Conservation (phyloP, 1,284 basidiomycete genomes). For the Psilocybe mexicana region DNA sequence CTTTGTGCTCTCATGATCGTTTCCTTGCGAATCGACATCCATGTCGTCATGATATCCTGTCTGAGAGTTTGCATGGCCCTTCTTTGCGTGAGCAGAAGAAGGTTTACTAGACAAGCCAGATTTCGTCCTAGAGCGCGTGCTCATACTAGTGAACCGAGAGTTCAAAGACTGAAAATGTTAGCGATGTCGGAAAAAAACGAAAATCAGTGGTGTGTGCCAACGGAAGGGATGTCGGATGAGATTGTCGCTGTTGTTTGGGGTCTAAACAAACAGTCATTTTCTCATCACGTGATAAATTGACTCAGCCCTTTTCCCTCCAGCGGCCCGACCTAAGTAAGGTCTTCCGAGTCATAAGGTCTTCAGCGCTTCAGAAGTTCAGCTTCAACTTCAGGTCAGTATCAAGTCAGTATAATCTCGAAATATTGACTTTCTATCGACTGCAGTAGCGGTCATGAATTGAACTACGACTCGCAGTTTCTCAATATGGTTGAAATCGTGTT, state of each 20-base stretch:
- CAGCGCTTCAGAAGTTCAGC: too few species aligned
- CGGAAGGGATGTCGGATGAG: neutral
- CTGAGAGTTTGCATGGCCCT: neutral
- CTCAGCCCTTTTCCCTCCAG: too few species aligned
- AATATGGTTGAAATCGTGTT: too few species aligned
- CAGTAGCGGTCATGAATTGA: too few species aligned
- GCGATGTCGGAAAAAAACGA: conserved; percentile 4
- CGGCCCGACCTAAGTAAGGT: too few species aligned
- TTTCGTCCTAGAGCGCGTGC: conserved; percentile 45
- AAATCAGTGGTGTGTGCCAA: neutral
- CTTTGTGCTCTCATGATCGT: conserved; percentile 16
- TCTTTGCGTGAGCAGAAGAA: conserved; percentile 15
- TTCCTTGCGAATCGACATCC: conserved; percentile 17
- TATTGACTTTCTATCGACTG: too few species aligned
- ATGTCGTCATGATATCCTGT: conserved; percentile 14
- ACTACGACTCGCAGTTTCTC: too few species aligned
- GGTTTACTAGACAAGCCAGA: conserved; percentile 20
- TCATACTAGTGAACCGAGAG: conserved; percentile 34
- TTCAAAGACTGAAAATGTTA: neutral
- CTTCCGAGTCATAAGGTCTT: too few species aligned
- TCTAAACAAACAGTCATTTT: conserved; percentile 3
- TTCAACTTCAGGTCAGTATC: too few species aligned
- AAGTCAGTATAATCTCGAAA: too few species aligned
- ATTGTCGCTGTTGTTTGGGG: conserved; percentile 7
- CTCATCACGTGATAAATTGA: conserved; percentile 1